phyloP scores from a whole-genome alignment of 768 basidiomycete species.

The Mycena amicta region DNA sequence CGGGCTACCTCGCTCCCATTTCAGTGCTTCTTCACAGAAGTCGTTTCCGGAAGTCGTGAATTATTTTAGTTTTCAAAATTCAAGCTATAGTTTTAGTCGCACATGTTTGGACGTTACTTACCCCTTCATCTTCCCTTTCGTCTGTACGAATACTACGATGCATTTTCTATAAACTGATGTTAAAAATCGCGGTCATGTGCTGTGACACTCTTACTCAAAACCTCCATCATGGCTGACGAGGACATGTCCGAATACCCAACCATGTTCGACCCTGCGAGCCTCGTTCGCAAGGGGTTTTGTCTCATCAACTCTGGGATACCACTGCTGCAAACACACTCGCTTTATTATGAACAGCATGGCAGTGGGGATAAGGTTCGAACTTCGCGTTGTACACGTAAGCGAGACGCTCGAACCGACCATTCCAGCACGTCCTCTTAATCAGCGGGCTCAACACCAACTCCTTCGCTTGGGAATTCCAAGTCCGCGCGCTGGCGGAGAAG shows the following conservation, averaged over 20 bases:
- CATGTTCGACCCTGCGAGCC: constrained; percentile 62
- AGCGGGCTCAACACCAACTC: constrained; percentile 61
- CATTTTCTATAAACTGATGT: no score
- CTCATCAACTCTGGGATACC: constrained; percentile 56
- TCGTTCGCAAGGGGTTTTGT: constrained; percentile 73
- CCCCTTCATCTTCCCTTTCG: no score
- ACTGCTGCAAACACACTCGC: constrained; percentile 63
- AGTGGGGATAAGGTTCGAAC: constrained; percentile 60
- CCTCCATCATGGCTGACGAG: not conserved
- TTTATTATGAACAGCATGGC: constrained; percentile 83
- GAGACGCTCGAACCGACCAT: constrained; percentile 2
- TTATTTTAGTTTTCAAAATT: no score
- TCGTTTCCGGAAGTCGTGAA: no score
- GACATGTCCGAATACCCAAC: constrained; percentile 31
- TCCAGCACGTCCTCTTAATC: constrained; percentile 25
- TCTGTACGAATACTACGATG: no score
- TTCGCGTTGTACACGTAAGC: no score
- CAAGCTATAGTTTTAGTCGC: no score
- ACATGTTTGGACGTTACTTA: no score
- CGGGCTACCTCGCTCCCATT: no score
- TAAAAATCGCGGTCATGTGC: not conserved
- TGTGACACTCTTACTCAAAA: not conserved
- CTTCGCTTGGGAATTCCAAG: constrained; percentile 67
- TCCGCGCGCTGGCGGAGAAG: constrained; percentile 61
- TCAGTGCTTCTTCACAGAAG: no score